Evolutionary conservation across 805 yeast genomes (phyloP).

Genomic region (Jamesozyma rosinii): DNA sequence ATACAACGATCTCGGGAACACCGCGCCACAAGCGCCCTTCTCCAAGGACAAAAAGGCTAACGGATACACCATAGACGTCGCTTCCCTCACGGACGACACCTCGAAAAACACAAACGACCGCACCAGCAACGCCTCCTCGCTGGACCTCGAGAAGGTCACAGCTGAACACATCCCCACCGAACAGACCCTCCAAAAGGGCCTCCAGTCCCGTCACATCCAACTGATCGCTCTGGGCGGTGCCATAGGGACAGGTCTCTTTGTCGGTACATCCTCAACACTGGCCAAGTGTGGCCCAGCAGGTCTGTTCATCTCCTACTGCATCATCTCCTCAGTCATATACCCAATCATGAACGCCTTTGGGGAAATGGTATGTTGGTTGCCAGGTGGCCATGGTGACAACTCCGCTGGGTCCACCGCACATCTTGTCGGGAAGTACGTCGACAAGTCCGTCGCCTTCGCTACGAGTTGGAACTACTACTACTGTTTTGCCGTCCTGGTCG

Average conservation of each 20-base stretch:
- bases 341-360: conserved; percentile 57
- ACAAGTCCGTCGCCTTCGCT: conserved; percentile 50
- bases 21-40: no score
- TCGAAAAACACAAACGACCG: not conserved
- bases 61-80: not conserved
- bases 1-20: no score
- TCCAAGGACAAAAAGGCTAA: not conserved
- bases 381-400: conserved; percentile 33
- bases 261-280: conserved; percentile 60
- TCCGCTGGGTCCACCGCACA: conserved; percentile 47
- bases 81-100: not conserved
- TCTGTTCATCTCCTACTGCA: conserved; percentile 49
- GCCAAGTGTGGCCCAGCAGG: conserved; percentile 67
- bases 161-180: not conserved
- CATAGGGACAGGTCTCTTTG: conserved; percentile 76
- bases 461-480: conserved; percentile 50
- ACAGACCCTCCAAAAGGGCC: conserved; percentile 16
- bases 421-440: conserved; percentile 51
- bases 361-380: conserved; percentile 57
- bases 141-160: not conserved
- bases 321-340: conserved; percentile 56
- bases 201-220: conserved; percentile 59
- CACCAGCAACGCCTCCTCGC: not conserved
- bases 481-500: conserved; percentile 41
- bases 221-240: conserved; percentile 79